Conservation (phyloP, 306 rosid species). For the Delonix regia region DNA sequence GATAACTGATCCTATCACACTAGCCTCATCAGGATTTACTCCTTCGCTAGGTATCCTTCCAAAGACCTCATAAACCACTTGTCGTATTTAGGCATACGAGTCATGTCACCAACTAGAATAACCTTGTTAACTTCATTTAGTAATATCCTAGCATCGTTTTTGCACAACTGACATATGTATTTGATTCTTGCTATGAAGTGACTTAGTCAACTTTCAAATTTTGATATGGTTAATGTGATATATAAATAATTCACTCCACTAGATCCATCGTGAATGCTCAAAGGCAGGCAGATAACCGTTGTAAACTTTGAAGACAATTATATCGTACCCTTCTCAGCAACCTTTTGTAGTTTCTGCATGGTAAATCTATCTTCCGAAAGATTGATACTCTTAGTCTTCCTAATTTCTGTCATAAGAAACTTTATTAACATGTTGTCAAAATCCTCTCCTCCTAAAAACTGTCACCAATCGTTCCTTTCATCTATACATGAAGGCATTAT, state of each 20-base stretch:
- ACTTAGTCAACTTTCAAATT: constrained; percentile 64
- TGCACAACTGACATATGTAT: constrained; percentile 64
- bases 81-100: constrained; percentile 80
- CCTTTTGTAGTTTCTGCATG: constrained; percentile 80
- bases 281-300: constrained; percentile 75
- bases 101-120: constrained; percentile 85
- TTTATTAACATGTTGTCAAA: constrained; percentile 75
- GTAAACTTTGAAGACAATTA: constrained; percentile 79
- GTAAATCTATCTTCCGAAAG: constrained; percentile 77
- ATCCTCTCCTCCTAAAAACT: constrained; percentile 88
- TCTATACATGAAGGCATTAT: constrained; percentile 43
- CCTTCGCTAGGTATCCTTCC: constrained; percentile 85
- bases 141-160: constrained; percentile 72
- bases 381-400: constrained; percentile 63
- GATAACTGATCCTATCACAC: constrained; percentile 79
- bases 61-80: constrained; percentile 64
- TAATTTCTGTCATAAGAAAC: constrained; percentile 69
- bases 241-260: constrained; percentile 83
- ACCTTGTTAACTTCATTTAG: constrained; percentile 78
- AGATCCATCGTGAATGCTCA: constrained; percentile 77
- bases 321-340: constrained; percentile 85
- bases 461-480: constrained; percentile 81
- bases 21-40: constrained; percentile 87
- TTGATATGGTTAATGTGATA: constrained; percentile 72
- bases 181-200: constrained; percentile 74